Conservation (phyloP, 768 basidiomycete species). For the Podaxis sp. region DNA sequence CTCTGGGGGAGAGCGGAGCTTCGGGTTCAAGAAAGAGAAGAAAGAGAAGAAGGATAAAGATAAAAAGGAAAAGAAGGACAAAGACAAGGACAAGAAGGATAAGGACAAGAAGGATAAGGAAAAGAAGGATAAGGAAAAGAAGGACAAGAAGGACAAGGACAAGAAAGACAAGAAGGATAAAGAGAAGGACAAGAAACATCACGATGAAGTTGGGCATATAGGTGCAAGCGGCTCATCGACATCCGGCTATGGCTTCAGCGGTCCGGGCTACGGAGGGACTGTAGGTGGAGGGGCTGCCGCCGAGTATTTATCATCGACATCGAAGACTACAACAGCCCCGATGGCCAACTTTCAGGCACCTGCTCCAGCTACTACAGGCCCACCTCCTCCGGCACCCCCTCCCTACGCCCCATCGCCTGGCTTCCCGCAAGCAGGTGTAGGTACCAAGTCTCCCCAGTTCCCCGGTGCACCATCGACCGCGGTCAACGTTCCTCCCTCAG, state of each 20-base stretch:
- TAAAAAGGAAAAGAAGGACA: slow-evolving; percentile 25
- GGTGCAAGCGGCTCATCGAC: neutral
- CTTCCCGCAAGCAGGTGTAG: neutral
- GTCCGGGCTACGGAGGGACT: neutral
- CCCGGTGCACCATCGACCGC: neutral
- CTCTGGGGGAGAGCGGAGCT: slow-evolving; percentile 1
- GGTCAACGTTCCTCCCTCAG: slow-evolving; percentile 51
- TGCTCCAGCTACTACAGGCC: slow-evolving; percentile 12
- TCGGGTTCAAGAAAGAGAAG: slow-evolving; percentile 4
- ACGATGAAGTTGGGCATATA: neutral
- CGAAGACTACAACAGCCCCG: neutral
- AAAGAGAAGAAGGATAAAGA: slow-evolving; percentile 23
- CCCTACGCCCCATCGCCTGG: slow-evolving; percentile 18
- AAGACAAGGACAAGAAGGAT: slow-evolving; percentile 27
- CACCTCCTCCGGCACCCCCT: slow-evolving; percentile 17
- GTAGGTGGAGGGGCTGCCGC: slow-evolving; percentile 7
- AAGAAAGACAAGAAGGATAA: slow-evolving; percentile 18
- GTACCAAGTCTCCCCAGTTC: slow-evolving; percentile 6
- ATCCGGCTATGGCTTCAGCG: neutral
- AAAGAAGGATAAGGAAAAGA: slow-evolving; percentile 22
- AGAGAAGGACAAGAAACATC: slow-evolving; percentile 19
- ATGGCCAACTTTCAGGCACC: slow-evolving; percentile 4
- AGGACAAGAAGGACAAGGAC: slow-evolving; percentile 22
- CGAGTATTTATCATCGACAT: slow-evolving; percentile 1
- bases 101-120: slow-evolving; percentile 26